phyloP scores from a whole-genome alignment of 2,329 filamentous ascomycete species.

The Pseudogymnoascus sp. region DNA sequence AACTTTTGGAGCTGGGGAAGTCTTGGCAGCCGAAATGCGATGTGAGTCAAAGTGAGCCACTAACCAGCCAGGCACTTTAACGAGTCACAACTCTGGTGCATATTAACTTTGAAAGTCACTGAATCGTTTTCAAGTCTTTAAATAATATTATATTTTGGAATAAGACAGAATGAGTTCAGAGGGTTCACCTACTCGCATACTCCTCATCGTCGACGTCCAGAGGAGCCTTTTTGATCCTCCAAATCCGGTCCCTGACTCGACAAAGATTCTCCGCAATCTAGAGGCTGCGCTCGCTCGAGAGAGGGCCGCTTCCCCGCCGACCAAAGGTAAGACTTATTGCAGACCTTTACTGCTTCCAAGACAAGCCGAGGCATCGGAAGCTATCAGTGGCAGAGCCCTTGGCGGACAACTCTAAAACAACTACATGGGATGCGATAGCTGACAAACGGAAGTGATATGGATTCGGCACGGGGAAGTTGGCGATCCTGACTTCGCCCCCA shows the following conservation, averaged over 20 bases:
- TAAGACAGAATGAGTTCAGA: background rate
- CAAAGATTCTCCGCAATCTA: background rate
- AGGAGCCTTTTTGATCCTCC: background rate
- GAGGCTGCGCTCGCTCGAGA: background rate
- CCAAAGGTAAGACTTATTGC: background rate
- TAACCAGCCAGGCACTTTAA: background rate
- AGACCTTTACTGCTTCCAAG: background rate
- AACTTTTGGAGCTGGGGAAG: background rate
- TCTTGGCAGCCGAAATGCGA: background rate
- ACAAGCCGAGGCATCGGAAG: background rate
- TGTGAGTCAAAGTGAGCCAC: background rate
- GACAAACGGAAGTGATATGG: slow-evolving; percentile 1
- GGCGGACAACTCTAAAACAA: background rate
- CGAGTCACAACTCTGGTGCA: background rate
- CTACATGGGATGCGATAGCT: background rate
- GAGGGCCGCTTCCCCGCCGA: background rate
- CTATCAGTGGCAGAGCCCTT: background rate
- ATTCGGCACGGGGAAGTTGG: background rate
- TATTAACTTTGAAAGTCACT: background rate
- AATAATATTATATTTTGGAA: background rate
- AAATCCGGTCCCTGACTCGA: background rate
- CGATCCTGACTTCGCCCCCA: background rate
- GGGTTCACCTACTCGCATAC: background rate
- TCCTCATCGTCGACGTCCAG: background rate
- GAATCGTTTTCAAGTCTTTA: background rate